Conservation (phyloP, 2,329 filamentous ascomycete species). For the Myrmaecium sp. region DNA sequence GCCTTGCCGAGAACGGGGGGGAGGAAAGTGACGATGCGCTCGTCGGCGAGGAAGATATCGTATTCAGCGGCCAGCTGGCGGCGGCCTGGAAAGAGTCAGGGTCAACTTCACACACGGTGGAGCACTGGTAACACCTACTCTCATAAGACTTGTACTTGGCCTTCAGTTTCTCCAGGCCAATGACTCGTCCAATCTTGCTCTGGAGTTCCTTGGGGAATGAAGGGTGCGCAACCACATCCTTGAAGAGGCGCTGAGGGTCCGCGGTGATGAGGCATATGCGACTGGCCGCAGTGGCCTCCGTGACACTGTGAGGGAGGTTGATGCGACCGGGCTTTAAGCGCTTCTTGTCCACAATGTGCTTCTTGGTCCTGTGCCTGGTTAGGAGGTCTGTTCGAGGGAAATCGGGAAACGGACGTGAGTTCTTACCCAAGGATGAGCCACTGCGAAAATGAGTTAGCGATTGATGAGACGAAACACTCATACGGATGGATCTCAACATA, state of each 20-base stretch:
- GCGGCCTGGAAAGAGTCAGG: too few species aligned
- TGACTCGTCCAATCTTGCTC: constrained; percentile 39
- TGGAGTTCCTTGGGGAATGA: constrained; percentile 34
- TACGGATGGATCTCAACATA: too few species aligned
- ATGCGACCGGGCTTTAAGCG: constrained; percentile 76
- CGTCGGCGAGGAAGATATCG: constrained; percentile 86
- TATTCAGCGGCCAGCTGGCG: constrained; percentile 72
- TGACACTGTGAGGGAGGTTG: constrained; percentile 6
- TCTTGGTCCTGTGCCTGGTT: constrained; percentile 50
- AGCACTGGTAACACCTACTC: too few species aligned
- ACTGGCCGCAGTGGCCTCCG: constrained; percentile 1
- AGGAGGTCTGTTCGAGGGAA: too few species aligned
- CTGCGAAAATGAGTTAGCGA: too few species aligned
- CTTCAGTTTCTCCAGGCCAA: constrained; percentile 74
- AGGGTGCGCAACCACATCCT: constrained; percentile 64
- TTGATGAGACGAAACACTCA: too few species aligned
- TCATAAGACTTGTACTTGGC: constrained; percentile 83
- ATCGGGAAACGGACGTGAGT: too few species aligned
- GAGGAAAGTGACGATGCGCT: constrained; percentile 58
- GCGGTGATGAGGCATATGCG: constrained; percentile 34
- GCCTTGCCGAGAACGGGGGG: constrained; percentile 73
- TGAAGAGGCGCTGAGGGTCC: constrained; percentile 69
- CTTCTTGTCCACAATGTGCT: constrained; percentile 54
- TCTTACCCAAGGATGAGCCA: constrained; percentile 47
- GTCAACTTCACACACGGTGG: too few species aligned